Evolutionary conservation across 2,329 filamentous ascomycete species (phyloP).

Genomic region (Tolypocladium ovalisporum): DNA sequence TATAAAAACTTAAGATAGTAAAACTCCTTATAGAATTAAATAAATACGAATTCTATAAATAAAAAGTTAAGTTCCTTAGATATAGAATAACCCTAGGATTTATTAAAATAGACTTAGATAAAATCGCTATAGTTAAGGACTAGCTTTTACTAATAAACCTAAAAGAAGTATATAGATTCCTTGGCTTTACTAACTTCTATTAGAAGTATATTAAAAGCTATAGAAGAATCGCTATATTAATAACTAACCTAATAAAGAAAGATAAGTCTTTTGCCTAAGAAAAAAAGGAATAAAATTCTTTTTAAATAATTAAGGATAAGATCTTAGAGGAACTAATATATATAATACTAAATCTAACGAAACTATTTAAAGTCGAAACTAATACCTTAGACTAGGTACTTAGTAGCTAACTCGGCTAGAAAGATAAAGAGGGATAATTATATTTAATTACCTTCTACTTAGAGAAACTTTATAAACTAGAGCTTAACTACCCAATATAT

Average conservation of each 20-base stretch:
- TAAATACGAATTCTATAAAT: neutral
- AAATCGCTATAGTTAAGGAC: neutral
- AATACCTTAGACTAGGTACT: neutral
- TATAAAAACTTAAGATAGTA: neutral
- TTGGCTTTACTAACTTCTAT: neutral
- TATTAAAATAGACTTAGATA: neutral
- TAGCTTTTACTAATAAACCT: neutral
- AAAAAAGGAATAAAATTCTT: neutral
- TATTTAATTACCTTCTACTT: neutral
- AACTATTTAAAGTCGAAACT: neutral
- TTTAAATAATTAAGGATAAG: neutral
- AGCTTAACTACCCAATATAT: neutral
- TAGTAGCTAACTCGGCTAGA: neutral
- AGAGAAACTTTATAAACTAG: neutral
- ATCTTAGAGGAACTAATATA: neutral
- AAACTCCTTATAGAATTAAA: neutral
- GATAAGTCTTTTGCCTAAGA: neutral
- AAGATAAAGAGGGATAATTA: neutral
- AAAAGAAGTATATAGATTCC: neutral
- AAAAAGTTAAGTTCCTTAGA: neutral
- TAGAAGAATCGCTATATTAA: neutral
- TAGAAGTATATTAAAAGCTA: neutral
- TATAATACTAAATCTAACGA: neutral
- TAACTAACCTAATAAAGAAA: neutral
- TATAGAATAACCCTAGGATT: neutral